Percentiles rank a stretch among this genome's conserved stretches.
These are phyloP conservation scores for Sugiyamaella smithiae DNA, from an alignment of 805 yeast genomes.

Conservation along the genomic window DNA sequence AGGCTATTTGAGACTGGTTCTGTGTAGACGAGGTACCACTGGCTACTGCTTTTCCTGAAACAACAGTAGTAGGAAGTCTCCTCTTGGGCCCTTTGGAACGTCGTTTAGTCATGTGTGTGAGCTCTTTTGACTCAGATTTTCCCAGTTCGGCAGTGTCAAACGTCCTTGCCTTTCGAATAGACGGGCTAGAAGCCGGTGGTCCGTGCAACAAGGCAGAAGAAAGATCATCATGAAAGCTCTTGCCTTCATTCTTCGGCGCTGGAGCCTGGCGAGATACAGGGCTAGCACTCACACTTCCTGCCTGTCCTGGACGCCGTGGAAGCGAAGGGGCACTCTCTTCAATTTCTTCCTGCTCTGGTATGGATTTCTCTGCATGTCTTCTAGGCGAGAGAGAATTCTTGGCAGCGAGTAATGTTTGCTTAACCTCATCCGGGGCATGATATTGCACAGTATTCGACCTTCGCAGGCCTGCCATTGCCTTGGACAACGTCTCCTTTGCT, in stretches of 20 bases:
- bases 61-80: conserved; percentile 32
- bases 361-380: neutral
- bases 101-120: conserved; percentile 34
- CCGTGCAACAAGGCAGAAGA: neutral
- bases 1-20: neutral
- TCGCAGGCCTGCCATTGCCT: conserved; percentile 22
- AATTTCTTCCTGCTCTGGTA: neutral
- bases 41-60: neutral
- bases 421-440: conserved; percentile 21
- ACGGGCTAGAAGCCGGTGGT: neutral
- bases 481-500: conserved; percentile 19
- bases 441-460: conserved; percentile 23
- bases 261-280: conserved; percentile 5
- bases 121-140: conserved; percentile 7
- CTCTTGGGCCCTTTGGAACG: conserved; percentile 41
- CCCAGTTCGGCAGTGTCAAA: conserved; percentile 20
- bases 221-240: neutral
- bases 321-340: conserved; percentile 6
- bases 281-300: neutral
- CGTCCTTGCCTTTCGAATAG: conserved; percentile 23
- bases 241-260: neutral
- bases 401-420: conserved; percentile 19
- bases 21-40: neutral
- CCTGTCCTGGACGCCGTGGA: neutral
- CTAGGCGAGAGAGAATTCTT: conserved; percentile 17